Percentiles rank a stretch among this genome's conserved stretches.
Evolutionary conservation across 2,329 filamentous ascomycete genomes (phyloP).

Genomic region (Xylaria sp.): DNA sequence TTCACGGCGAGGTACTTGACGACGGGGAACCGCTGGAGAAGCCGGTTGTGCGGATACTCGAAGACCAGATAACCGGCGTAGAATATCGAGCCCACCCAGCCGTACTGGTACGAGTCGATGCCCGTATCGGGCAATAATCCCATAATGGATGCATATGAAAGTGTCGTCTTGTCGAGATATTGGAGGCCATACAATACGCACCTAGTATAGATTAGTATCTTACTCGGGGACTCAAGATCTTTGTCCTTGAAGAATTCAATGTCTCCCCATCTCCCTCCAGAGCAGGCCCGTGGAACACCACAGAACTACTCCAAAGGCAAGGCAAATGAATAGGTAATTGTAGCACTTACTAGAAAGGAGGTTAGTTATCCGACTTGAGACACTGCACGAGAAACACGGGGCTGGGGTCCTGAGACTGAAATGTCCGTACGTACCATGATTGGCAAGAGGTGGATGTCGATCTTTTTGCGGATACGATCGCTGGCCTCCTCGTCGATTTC

Average conservation of each 20-base stretch:
- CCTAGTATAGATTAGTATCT: no score
- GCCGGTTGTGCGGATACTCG: slow-evolving; percentile 54
- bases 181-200: slow-evolving; percentile 45
- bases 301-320: no score
- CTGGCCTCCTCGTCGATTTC: neutral
- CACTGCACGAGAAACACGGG: no score
- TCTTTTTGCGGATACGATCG: neutral
- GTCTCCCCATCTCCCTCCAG: no score
- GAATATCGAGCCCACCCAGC: slow-evolving; percentile 43
- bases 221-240: no score
- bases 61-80: slow-evolving; percentile 58
- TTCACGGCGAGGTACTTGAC: slow-evolving; percentile 61
- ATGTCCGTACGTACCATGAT: no score
- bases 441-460: neutral
- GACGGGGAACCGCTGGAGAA: slow-evolving; percentile 62
- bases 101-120: slow-evolving; percentile 58
- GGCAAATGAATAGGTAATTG: no score
- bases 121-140: slow-evolving; percentile 61
- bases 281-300: no score
- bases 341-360: no score
- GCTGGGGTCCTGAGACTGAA: no score
- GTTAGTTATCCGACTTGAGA: no score
- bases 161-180: slow-evolving; percentile 63
- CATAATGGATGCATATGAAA: slow-evolving; percentile 65
- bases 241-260: no score